phyloP scores from a whole-genome alignment of 2,329 filamentous ascomycete genomes.

The Sporothrix brunneoviolacea region DNA sequence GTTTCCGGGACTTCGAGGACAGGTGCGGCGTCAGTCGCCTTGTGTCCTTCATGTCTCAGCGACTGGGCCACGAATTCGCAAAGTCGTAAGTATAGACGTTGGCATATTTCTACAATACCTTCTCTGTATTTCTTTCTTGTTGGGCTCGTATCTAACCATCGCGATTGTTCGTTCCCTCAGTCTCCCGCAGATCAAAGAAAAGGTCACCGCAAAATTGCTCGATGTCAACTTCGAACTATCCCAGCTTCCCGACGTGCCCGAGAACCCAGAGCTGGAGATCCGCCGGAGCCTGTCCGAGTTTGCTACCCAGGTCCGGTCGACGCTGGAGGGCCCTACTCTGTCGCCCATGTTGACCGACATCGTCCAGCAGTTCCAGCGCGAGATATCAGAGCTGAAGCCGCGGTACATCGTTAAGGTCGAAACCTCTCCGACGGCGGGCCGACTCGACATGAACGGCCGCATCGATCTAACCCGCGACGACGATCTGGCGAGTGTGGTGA shows the following conservation, averaged over 20 bases:
- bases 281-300: conserved; percentile 54
- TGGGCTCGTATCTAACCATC: no score
- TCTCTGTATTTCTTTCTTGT: no score
- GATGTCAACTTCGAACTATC: conserved; percentile 49
- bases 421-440: background rate
- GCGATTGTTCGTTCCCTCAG: conserved; percentile 15
- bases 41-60: conserved; percentile 45
- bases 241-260: conserved; percentile 59
- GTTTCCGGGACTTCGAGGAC: conserved; percentile 40
- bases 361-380: conserved; percentile 45
- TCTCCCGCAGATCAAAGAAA: conserved; percentile 39
- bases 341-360: conserved; percentile 38
- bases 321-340: conserved; percentile 43
- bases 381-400: conserved; percentile 41
- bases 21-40: conserved; percentile 49
- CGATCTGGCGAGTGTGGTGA: conserved; percentile 27
- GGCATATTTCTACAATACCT: no score
- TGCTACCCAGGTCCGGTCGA: conserved; percentile 42
- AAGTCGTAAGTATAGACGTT: conserved; percentile 38
- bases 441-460: background rate
- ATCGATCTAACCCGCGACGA: conserved; percentile 31
- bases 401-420: conserved; percentile 33
- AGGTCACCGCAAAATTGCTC: conserved; percentile 42
- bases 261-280: conserved; percentile 61
- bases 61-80: conserved; percentile 47